Evolutionary conservation across 1,139 yeast species (phyloP), one percentile per base, ranked within the genome.

Genomic region (Spathaspora sp.): DNA sequence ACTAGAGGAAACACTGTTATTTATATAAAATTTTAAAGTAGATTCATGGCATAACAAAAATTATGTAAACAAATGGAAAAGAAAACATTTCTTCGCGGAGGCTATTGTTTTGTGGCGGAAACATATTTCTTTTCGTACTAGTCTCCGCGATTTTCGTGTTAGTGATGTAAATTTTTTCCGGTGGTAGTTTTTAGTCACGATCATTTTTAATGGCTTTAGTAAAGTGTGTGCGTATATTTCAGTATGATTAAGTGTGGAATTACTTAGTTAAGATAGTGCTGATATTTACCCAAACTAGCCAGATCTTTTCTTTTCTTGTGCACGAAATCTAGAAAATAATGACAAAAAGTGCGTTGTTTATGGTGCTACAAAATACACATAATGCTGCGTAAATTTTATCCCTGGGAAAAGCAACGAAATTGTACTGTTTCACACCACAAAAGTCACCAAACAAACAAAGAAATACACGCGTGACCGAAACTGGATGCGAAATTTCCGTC

Each of bases 341-440:
- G 15, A 18, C 3, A 39, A 47, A 41, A 44, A 44, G 49, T 39
- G 34, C 25, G 7, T 38, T 41, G 39, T 39, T 44, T 47, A 39
- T 45, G 17, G 43, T 46, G 47, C 52, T 49, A 41, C 20, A 38
- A 31, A 42, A 36, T 52, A 49, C 51, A 17, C 54, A 45, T 15
- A 7, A 2, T 6, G 7, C 13, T 40, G 52, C 44, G 55, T 45
- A 52, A 38, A 34, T 44, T 25, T 18, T 29, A 44, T 46, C 37
- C 41, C 47, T 33, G 33, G 25, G 25, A 41, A 33, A 33, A 41
- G 31, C 23, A 31, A 15, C 20, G 9, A 31, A 15, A 6, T 31
- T 31, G 36, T 17, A 7, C 16, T 20, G 25, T 20, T 29, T 38
- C 7, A 13, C 34, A 17, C 10, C 9, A 9, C 20, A 39, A 39